Conservation (phyloP, 2,329 filamentous ascomycete genomes). For the Beauveria rudraprayagi region DNA sequence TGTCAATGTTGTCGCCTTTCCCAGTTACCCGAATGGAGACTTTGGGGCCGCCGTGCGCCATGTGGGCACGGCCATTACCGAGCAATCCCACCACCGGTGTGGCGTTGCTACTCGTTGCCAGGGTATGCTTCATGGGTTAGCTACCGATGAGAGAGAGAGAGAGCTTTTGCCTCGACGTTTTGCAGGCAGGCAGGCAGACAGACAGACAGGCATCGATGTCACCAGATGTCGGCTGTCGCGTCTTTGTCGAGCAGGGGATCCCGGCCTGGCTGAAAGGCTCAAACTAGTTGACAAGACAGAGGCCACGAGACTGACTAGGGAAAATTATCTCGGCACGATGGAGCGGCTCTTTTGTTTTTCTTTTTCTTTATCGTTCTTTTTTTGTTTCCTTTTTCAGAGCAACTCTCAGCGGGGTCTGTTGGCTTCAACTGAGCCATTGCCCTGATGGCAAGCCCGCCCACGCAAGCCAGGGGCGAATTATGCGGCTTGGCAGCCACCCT, state of each 20-base stretch:
- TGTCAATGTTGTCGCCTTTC: not conserved
- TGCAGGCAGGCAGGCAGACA: not conserved
- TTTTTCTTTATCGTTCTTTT: too few species aligned
- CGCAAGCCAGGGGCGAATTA: too few species aligned
- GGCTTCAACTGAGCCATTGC: too few species aligned
- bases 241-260: not conserved
- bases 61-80: conserved; percentile 8
- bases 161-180: too few species aligned
- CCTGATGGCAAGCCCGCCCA: not conserved
- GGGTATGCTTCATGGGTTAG: not conserved
- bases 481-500: too few species aligned
- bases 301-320: not conserved
- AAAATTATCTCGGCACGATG: not conserved
- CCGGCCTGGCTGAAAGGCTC: not conserved
- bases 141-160: not conserved
- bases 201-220: not conserved
- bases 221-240: not conserved
- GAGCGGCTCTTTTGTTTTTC: not conserved
- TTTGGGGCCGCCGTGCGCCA: not conserved
- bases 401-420: too few species aligned
- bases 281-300: not conserved
- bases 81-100: not conserved
- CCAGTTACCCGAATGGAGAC: not conserved
- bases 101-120: not conserved
- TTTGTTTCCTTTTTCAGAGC: not conserved